phyloP scores from a whole-genome alignment of 441 rosid species.

The Biscutella auriculata region DNA sequence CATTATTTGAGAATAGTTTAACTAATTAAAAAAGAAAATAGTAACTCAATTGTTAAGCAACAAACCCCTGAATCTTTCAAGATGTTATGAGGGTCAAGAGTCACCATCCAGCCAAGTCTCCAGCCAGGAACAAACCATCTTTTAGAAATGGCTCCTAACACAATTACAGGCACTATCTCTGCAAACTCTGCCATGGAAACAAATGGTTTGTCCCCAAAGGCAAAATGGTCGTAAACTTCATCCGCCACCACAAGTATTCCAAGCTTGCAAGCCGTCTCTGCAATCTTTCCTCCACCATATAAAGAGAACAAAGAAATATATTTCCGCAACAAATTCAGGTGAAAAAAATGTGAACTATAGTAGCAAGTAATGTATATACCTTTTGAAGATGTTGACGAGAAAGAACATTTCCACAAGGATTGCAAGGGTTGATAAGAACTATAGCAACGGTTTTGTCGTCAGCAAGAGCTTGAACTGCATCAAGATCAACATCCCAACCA shows the following conservation, averaged over 20 bases:
- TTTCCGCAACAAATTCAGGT: not conserved
- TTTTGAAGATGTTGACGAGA: slow-evolving; percentile 34
- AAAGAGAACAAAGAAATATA: not conserved
- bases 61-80: slow-evolving; percentile 26
- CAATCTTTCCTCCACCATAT: slow-evolving; percentile 21
- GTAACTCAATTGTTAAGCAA: not conserved
- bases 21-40: not conserved
- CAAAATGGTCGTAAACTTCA: slow-evolving; percentile 31
- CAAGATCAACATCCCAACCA: slow-evolving; percentile 48
- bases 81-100: slow-evolving; percentile 25
- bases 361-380: too few species aligned
- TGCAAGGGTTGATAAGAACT: slow-evolving; percentile 38
- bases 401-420: slow-evolving; percentile 54
- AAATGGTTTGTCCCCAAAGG: slow-evolving; percentile 44
- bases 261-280: slow-evolving; percentile 39
- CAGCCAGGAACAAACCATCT: slow-evolving; percentile 62
- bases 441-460: slow-evolving; percentile 39
- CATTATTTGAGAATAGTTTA: not conserved
- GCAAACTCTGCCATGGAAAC: slow-evolving; percentile 59
- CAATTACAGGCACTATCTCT: slow-evolving; percentile 40
- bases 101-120: slow-evolving; percentile 39
- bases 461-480: slow-evolving; percentile 33
- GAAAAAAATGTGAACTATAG: too few species aligned
- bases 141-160: slow-evolving; percentile 53
- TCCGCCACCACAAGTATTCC: slow-evolving; percentile 33